Evolutionary conservation across 495 filamentous ascomycete species (phyloP).

Genomic region (Penicillium mononematosum): DNA sequence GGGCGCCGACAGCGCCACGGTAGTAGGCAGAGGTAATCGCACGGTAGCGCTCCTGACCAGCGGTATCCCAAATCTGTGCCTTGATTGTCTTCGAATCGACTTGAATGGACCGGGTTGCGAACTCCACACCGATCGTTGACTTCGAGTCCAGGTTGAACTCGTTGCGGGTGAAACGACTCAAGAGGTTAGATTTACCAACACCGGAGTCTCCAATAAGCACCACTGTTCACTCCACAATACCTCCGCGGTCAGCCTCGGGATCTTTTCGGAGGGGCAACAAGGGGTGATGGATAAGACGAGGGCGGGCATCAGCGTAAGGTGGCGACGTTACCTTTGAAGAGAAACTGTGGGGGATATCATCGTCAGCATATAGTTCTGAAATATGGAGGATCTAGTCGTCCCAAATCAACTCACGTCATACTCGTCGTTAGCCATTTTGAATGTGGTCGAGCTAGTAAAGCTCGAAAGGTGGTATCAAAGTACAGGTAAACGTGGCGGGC

Average conservation of each 20-base stretch:
- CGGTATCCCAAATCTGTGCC: constrained; percentile 99
- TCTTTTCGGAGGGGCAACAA: background rate
- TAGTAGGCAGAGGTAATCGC: constrained; percentile 99
- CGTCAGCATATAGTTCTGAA: constrained; percentile 18
- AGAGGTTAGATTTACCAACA: constrained; percentile 99
- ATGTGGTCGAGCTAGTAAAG: constrained; percentile 12
- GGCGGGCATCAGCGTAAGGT: constrained; percentile 27
- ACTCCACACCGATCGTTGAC: constrained; percentile 99
- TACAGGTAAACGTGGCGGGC: constrained; percentile 24
- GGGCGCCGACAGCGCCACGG: constrained; percentile 92
- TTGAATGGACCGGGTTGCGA: constrained; percentile 97
- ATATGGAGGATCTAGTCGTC: background rate
- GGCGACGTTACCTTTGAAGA: constrained; percentile 88
- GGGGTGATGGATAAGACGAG: constrained; percentile 7
- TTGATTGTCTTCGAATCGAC: constrained; percentile 99
- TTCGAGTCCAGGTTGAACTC: constrained; percentile 99
- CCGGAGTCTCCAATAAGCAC: constrained; percentile 98
- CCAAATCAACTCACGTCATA: constrained; percentile 80
- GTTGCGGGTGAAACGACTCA: constrained; percentile 99
- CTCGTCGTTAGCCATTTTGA: constrained; percentile 96
- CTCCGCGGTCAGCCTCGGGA: constrained; percentile 23
- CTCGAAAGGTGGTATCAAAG: constrained; percentile 19
- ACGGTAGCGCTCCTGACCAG: constrained; percentile 97
- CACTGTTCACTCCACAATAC: constrained; percentile 53
- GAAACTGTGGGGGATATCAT: constrained; percentile 63